A percentile compares a stretch with the other conserved stretches of the same genome.
phyloP scores from a whole-genome alignment of 306 rosid genomes.

The Canavalia gladiata region DNA sequence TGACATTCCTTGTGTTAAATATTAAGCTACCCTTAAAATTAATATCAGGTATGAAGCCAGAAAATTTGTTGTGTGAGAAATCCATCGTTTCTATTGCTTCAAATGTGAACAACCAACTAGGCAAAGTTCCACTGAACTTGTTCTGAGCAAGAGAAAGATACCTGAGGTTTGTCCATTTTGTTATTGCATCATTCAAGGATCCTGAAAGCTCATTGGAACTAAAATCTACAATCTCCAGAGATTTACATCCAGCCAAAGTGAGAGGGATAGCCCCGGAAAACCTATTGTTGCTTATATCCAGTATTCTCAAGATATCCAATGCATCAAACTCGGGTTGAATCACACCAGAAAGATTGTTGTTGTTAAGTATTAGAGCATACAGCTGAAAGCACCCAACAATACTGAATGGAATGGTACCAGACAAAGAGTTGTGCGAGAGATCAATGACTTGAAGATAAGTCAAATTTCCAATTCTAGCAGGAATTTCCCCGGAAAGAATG shows the following conservation, averaged over 20 bases:
- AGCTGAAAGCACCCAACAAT: conserved; percentile 98
- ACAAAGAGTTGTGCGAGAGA: conserved; percentile 86
- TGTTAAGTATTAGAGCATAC: conserved; percentile 84
- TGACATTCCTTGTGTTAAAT: conserved; percentile 56
- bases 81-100: conserved; percentile 77
- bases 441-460: conserved; percentile 98
- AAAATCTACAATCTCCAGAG: conserved; percentile 92
- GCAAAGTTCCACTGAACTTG: conserved; percentile 79
- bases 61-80: conserved; percentile 87
- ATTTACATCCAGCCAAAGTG: conserved; percentile 97
- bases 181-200: conserved; percentile 89
- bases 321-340: conserved; percentile 99
- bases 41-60: conserved; percentile 87
- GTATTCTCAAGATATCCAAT: conserved; percentile 88
- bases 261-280: conserved; percentile 94
- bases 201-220: conserved; percentile 96
- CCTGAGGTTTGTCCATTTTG: conserved; percentile 90
- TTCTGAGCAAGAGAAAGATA: conserved; percentile 88
- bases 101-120: conserved; percentile 91
- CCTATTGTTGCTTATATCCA: conserved; percentile 91
- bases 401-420: conserved; percentile 90
- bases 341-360: conserved; percentile 93
- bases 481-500: conserved; percentile 89
- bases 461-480: conserved; percentile 89
- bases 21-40: conserved; percentile 70